Evolutionary conservation across 2,329 filamentous ascomycete species (phyloP).

Genomic region (Beauveria sp.): DNA sequence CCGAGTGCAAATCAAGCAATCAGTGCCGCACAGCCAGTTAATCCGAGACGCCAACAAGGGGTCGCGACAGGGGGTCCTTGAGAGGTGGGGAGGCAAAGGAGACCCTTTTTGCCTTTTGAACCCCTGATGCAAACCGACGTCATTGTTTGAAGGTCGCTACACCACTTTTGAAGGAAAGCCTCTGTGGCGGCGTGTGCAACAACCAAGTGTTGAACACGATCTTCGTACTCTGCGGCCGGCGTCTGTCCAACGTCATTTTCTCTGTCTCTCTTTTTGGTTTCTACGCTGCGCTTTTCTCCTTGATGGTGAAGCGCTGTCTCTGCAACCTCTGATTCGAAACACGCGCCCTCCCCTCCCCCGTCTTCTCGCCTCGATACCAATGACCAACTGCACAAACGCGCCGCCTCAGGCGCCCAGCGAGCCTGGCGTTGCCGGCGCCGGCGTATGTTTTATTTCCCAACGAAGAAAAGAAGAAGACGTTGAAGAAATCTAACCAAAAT

Average conservation of each 20-base stretch:
- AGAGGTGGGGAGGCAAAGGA: neutral
- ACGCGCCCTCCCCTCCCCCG: too few relatives aligned
- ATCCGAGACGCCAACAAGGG: neutral
- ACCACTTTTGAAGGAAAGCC: neutral
- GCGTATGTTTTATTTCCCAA: slow-evolving; percentile 32
- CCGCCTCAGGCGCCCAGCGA: slow-evolving; percentile 32
- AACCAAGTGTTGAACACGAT: neutral
- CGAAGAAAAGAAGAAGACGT: neutral
- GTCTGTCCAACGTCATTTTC: neutral
- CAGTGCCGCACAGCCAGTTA: neutral
- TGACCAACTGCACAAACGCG: neutral
- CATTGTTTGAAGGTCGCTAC: neutral
- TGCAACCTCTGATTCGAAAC: too few relatives aligned
- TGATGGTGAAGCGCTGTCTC: too few relatives aligned
- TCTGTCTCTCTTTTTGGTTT: too few relatives aligned
- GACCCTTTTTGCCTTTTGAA: neutral
- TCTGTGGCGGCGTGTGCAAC: neutral
- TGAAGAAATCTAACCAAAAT: neutral
- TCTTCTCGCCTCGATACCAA: neutral
- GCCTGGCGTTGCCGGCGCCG: slow-evolving; percentile 49
- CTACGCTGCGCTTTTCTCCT: too few relatives aligned
- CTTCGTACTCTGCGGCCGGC: neutral
- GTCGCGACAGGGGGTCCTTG: neutral
- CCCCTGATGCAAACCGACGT: slow-evolving; percentile 4
- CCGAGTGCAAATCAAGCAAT: neutral